Evolutionary conservation across 495 filamentous ascomycete species (phyloP).

Genomic region (Podospora pseudoanserina): DNA sequence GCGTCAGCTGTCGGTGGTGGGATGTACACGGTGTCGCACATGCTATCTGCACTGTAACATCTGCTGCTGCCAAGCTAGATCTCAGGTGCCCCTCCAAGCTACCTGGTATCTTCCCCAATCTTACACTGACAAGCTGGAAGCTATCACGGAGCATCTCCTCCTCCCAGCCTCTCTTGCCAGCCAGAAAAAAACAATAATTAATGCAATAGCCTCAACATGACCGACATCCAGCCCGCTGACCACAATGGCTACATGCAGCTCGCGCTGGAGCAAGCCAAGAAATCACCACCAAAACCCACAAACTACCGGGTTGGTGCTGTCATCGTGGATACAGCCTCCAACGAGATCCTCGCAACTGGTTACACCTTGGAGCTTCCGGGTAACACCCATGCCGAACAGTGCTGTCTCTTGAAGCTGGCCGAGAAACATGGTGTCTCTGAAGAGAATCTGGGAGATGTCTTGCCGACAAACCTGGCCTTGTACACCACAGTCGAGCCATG

Average conservation of each 20-base stretch:
- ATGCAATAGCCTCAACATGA: slow-evolving; percentile 12
- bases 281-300: slow-evolving; percentile 78
- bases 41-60: background rate
- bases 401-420: slow-evolving; percentile 76
- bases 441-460: slow-evolving; percentile 50
- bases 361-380: slow-evolving; percentile 88
- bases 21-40: background rate
- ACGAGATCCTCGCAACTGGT: slow-evolving; percentile 72
- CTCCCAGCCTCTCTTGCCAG: background rate
- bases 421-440: slow-evolving; percentile 47
- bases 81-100: background rate
- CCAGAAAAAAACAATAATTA: background rate
- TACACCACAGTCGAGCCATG: slow-evolving; percentile 98
- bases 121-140: background rate
- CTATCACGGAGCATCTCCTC: background rate
- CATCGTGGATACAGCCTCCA: slow-evolving; percentile 56
- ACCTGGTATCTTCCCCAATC: background rate
- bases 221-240: slow-evolving; percentile 35
- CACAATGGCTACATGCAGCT: slow-evolving; percentile 67
- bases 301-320: slow-evolving; percentile 93
- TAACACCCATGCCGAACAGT: slow-evolving; percentile 96
- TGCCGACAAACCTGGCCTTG: slow-evolving; percentile 58
- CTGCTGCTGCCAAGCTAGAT: background rate
- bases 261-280: slow-evolving; percentile 67
- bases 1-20: slow-evolving; percentile 8